Conservation (phyloP, 2,329 filamentous ascomycete species). For the Delphinella strobiligena region DNA sequence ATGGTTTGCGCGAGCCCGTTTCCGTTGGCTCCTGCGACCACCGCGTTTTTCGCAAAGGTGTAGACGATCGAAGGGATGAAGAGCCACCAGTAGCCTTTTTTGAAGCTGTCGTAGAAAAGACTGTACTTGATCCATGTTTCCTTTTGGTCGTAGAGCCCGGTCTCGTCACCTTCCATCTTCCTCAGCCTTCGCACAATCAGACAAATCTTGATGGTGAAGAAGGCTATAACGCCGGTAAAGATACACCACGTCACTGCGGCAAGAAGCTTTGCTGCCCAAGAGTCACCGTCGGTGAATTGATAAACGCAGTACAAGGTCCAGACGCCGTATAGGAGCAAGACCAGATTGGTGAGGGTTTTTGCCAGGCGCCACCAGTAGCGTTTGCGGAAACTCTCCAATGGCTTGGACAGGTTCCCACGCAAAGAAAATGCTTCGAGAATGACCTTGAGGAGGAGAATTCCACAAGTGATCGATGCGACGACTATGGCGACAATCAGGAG, state of each 20-base stretch:
- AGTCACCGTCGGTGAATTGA: slow-evolving; percentile 87
- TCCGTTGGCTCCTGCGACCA: slow-evolving; percentile 75
- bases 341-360: slow-evolving; percentile 78
- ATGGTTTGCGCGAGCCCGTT: slow-evolving; percentile 72
- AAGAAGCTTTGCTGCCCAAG: slow-evolving; percentile 78
- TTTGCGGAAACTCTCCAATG: slow-evolving; percentile 73
- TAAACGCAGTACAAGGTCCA: slow-evolving; percentile 96
- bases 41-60: slow-evolving; percentile 77
- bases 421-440: slow-evolving; percentile 85
- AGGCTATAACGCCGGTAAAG: slow-evolving; percentile 71
- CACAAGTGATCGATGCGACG: slow-evolving; percentile 69
- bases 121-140: slow-evolving; percentile 90
- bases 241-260: slow-evolving; percentile 68
- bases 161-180: slow-evolving; percentile 59
- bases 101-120: slow-evolving; percentile 93
- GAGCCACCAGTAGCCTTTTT: slow-evolving; percentile 92
- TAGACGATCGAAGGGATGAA: slow-evolving; percentile 85
- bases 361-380: slow-evolving; percentile 93
- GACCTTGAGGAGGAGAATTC: slow-evolving; percentile 84
- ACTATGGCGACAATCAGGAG: slow-evolving; percentile 80
- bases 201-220: slow-evolving; percentile 79
- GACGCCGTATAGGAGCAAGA: slow-evolving; percentile 82
- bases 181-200: slow-evolving; percentile 62
- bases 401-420: slow-evolving; percentile 74
- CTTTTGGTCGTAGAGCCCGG: slow-evolving; percentile 75